Percentiles rank a stretch among this genome's conserved stretches.
phyloP scores from a whole-genome alignment of 441 rosid species.

The Gossypium aridum region DNA sequence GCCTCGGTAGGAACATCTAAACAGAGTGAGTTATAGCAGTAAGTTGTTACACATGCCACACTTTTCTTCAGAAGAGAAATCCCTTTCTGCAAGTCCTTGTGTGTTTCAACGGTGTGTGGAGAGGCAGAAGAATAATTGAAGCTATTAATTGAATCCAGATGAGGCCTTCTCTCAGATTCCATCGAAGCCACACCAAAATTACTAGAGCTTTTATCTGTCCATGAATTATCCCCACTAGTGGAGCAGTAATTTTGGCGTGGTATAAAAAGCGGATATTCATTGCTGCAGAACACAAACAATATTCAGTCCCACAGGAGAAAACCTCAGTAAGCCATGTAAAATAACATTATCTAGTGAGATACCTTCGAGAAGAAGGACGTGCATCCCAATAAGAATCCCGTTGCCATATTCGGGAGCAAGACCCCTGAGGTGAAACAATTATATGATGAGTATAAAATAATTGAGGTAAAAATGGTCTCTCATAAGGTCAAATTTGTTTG shows the following conservation, averaged over 20 bases:
- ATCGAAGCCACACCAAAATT: constrained; percentile 86
- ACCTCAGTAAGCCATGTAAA: constrained; percentile 9
- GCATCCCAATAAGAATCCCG: constrained; percentile 89
- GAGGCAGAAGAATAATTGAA: constrained; percentile 75
- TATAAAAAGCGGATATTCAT: constrained; percentile 89
- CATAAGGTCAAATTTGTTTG: not conserved
- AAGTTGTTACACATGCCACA: constrained; percentile 82
- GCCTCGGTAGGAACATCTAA: constrained; percentile 79
- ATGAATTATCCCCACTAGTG: constrained; percentile 69
- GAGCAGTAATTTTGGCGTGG: constrained; percentile 86
- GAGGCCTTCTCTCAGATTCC: constrained; percentile 73
- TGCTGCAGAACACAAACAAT: constrained; percentile 39
- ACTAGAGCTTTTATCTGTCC: constrained; percentile 86
- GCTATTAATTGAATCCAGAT: constrained; percentile 60
- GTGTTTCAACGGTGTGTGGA: constrained; percentile 72
- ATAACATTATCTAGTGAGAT: constrained; percentile 10
- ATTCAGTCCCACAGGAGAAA: constrained; percentile 15
- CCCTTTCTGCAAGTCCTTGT: constrained; percentile 86
- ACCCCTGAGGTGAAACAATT: constrained; percentile 52
- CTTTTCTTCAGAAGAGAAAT: constrained; percentile 94
- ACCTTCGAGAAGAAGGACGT: constrained; percentile 83
- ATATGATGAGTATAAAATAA: constrained; percentile 3
- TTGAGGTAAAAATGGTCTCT: not conserved
- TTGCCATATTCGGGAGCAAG: constrained; percentile 96
- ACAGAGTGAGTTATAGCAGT: constrained; percentile 67